Percentiles rank a stretch among this genome's conserved stretches.
phyloP scores from a whole-genome alignment of 805 yeast genomes.

The Yarrowia sp. region DNA sequence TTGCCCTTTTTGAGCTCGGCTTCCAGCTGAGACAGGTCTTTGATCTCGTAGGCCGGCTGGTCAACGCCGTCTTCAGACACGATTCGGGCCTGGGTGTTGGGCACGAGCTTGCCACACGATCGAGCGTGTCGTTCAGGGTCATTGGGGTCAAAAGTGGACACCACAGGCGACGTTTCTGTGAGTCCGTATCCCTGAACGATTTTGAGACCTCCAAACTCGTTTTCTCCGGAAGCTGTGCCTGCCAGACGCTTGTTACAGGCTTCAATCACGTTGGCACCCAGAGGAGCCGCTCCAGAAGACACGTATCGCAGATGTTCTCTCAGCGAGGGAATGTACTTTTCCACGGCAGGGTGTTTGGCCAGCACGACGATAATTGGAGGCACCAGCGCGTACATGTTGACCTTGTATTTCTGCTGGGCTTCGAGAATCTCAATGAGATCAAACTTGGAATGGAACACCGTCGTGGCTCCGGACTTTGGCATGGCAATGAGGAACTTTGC shows the following conservation, averaged over 20 bases:
- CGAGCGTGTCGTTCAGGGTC: constrained; percentile 16
- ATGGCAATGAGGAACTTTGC: constrained; percentile 46
- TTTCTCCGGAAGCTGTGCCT: constrained; percentile 37
- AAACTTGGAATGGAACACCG: constrained; percentile 48
- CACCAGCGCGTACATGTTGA: constrained; percentile 54
- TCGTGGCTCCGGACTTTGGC: constrained; percentile 43
- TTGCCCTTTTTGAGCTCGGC: constrained; percentile 24
- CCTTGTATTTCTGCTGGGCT: constrained; percentile 47
- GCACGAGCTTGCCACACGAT: constrained; percentile 33
- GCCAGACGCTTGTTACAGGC: constrained; percentile 25
- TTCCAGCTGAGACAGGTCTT: constrained; percentile 30
- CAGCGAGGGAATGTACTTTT: constrained; percentile 55
- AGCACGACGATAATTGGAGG: constrained; percentile 55
- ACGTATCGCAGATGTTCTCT: constrained; percentile 53
- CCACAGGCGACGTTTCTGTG: constrained; percentile 41
- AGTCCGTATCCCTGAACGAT: constrained; percentile 40
- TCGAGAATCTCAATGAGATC: constrained; percentile 49
- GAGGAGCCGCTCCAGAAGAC: constrained; percentile 58
- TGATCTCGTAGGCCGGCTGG: constrained; percentile 40
- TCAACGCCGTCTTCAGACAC: constrained; percentile 35
- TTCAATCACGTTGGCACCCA: constrained; percentile 43
- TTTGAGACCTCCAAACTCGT: constrained; percentile 39
- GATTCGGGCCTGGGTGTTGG: constrained; percentile 30
- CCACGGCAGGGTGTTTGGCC: constrained; percentile 56
- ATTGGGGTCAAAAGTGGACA: constrained; percentile 21